Base-by-base conservation (phyloP, 225 moss, liverwort and hornwort species). In the Sphagnum tenellum region DNA sequence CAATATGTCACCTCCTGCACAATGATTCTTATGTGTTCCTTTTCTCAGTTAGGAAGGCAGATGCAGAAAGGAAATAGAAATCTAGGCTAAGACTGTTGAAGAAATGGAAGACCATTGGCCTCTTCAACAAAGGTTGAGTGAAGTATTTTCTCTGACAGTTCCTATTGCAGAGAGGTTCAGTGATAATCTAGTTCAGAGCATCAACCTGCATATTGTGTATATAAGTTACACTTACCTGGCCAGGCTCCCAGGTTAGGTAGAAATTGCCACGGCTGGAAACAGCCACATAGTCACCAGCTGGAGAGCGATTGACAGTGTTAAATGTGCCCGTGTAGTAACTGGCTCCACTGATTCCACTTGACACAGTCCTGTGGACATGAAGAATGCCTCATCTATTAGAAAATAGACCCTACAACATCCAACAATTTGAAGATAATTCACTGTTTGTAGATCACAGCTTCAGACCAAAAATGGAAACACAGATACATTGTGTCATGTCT, bases 221-320 rank as follows among this genome's bases (percentile, higher is more conserved):
- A 29, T 29, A 29, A 1, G 29, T 29, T 29, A 29, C 29, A 29
- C 29, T 51, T 81, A 86, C 89, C 89, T 89, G 95, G 52, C 92
- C 92, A 66, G 95, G 95, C 69, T 88, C 95, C 89, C 92, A 95
- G 55, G 95, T 95, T 48, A 95, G 66, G 78, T 86, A 95, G 66
- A 95, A 92, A 70, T 95, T 95, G 5, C 95, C 95, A 56, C 95
- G 95, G 69, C 95, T 95, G 66, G 92, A 92, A 59, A 95, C 92
- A 56, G 92, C 95, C 4, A 92, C 95, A 66, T 92, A 95, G 56
- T 86, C 91, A 44, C 92, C 89, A 8, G 73, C 79, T 51, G 78
- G 64, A 5, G 95, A 95, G 53, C 95, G 77, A 54, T 86, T 95
- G 49, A 95, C 89, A n/a, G 88, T 84, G 67, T 92, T 92, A 65